Percentiles rank a stretch among this genome's conserved stretches.
phyloP scores from a whole-genome alignment of 768 basidiomycete genomes.

The Lentinula guzmanii region DNA sequence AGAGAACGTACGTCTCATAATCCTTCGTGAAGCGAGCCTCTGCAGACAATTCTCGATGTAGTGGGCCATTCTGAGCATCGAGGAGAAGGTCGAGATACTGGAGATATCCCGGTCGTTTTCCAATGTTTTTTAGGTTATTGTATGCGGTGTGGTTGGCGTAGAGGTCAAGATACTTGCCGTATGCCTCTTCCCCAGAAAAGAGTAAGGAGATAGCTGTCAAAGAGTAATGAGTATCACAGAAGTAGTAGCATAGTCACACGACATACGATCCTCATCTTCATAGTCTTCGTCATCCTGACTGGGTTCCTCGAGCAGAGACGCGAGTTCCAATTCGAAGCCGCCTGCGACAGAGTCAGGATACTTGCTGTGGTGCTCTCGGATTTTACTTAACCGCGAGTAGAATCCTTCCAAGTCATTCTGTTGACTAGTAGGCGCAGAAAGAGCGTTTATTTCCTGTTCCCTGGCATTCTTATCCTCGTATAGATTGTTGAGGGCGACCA shows the following conservation, averaged over 20 bases:
- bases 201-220: slow-evolving; percentile 65
- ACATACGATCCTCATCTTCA: slow-evolving; percentile 83
- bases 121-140: slow-evolving; percentile 82
- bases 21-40: slow-evolving; percentile 67
- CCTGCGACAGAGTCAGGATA: slow-evolving; percentile 87
- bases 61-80: slow-evolving; percentile 46
- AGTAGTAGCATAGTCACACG: not conserved
- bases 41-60: slow-evolving; percentile 67
- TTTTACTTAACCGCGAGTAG: slow-evolving; percentile 91
- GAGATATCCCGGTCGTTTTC: slow-evolving; percentile 82
- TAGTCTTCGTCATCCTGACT: slow-evolving; percentile 66
- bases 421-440: slow-evolving; percentile 48
- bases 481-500: slow-evolving; percentile 55
- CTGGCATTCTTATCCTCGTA: slow-evolving; percentile 77
- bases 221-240: not conserved
- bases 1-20: slow-evolving; percentile 62
- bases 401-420: slow-evolving; percentile 86
- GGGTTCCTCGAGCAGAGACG: slow-evolving; percentile 72
- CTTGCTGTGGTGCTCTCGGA: slow-evolving; percentile 94
- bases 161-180: slow-evolving; percentile 92
- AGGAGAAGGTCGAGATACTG: slow-evolving; percentile 90
- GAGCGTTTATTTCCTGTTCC: slow-evolving; percentile 56
- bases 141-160: slow-evolving; percentile 85
- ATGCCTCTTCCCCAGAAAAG: slow-evolving; percentile 95
- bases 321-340: slow-evolving; percentile 80